Conservation (phyloP, 2,329 filamentous ascomycete genomes). For the Apiospora sp. region DNA sequence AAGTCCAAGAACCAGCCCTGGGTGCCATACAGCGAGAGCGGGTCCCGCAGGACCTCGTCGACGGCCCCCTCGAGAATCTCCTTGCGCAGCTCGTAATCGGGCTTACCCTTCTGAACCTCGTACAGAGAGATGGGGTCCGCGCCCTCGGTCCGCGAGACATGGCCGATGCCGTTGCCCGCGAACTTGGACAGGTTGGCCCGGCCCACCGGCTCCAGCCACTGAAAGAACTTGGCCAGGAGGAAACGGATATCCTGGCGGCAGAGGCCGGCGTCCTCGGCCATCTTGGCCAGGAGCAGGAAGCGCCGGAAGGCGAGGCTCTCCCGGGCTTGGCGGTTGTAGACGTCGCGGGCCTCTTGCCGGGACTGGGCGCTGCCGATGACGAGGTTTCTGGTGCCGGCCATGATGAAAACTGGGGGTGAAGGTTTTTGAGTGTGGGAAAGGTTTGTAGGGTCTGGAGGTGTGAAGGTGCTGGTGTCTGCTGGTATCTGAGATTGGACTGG, state of each 20-base stretch:
- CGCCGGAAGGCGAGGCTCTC: not conserved
- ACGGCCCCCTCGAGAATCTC: not conserved
- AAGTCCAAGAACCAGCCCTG: not conserved
- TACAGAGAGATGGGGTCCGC: not conserved
- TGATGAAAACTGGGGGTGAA: not conserved
- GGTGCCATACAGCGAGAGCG: not conserved
- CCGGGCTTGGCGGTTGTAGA: not conserved
- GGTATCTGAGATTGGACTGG: not conserved
- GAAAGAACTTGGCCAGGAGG: not conserved
- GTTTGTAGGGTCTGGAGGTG: not conserved
- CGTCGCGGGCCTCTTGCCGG: not conserved
- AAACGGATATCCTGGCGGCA: not conserved
- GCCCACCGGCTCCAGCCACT: not conserved
- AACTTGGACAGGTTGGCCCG: not conserved
- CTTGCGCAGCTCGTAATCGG: not conserved
- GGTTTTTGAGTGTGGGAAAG: not conserved
- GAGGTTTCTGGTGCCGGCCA: not conserved
- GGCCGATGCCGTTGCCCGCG: not conserved
- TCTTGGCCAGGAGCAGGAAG: not conserved
- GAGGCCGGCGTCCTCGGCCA: not conserved
- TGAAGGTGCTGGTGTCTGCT: not conserved
- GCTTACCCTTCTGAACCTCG: not conserved
- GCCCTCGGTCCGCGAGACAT: not conserved
- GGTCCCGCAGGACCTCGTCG: not conserved
- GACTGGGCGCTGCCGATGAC: not conserved